Base-by-base conservation (phyloP, 768 basidiomycete genomes). In the Suillus bovinus region DNA sequence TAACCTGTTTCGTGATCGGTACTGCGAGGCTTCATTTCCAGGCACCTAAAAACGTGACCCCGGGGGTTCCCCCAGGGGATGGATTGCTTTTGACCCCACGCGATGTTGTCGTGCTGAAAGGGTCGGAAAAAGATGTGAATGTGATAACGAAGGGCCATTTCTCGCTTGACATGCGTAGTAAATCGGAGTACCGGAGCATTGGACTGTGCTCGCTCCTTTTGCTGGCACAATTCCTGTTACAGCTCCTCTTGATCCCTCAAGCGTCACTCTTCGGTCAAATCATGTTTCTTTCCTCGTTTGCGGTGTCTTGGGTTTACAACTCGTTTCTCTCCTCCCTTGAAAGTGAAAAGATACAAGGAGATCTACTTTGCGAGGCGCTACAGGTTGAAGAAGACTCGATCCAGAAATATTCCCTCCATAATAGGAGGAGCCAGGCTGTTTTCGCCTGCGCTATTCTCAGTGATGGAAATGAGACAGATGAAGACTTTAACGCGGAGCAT, bases 241-340 rank as follows among this genome's bases (percentile, higher is more conserved):
- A 78, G 62, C 66, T 77, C 4, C 67, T 77, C 50, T 68, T 77
- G 39, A 75, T 76, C 27, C 76, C 76, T 4, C 76, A 78, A 57
- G 71, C 66, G 13, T 36, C 61, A 13, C 69, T 77, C 42, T 76
- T 77, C 7, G 76, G 77, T 13, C 76, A 78, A 55, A 60, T 74
- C 47, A 62, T 77, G 72, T 78, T 77, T 61, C 60, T 77, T 33
- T 49, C 60, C 0, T 66, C 76, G 1, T 68, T 78, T 17, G 71
- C 64, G 4, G 69, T 70, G 2, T 78, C 76, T 1, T 78, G 77
- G 76, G 59, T 20, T 1, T 76, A 78, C 58, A 78, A 78, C 46
- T 70, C 73, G 1, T 78, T 70, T 52, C 70, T 78, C 33, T 75
- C 76, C 9, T 73, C 71, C 0, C 64, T 82, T 69, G 79, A 82